phyloP scores from a whole-genome alignment of 805 yeast genomes.

The Saturnispora serradocipensis region DNA sequence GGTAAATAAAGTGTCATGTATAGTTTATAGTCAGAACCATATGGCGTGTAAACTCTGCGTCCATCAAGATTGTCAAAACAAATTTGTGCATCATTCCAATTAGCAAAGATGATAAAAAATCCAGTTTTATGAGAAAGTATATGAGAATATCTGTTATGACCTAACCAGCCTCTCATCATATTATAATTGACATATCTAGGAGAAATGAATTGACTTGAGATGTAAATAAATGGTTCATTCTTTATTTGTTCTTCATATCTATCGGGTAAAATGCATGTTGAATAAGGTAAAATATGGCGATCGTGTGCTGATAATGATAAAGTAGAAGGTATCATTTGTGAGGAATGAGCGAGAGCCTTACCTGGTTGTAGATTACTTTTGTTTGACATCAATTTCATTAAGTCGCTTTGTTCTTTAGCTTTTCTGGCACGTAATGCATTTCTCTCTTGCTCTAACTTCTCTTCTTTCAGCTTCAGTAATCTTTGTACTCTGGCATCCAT shows the following conservation, averaged over 20 bases:
- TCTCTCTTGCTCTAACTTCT: conserved; percentile 14
- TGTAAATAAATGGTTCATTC: conserved; percentile 49
- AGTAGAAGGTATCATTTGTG: background rate
- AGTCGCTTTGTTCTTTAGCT: background rate
- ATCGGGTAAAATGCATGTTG: conserved; percentile 32
- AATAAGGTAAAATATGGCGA: conserved; percentile 23
- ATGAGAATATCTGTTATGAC: conserved; percentile 55
- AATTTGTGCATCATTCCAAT: conserved; percentile 44
- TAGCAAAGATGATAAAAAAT: conserved; percentile 61
- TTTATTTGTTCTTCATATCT: conserved; percentile 42
- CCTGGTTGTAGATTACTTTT: background rate
- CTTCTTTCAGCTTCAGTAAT: conserved; percentile 28
- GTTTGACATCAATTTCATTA: background rate
- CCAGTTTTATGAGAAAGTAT: conserved; percentile 58
- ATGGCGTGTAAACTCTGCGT: conserved; percentile 27
- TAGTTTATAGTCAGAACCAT: conserved; percentile 32
- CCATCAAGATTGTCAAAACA: conserved; percentile 60
- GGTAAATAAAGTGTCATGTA: conserved; percentile 53
- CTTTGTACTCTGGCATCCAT: conserved; percentile 30
- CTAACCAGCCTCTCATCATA: conserved; percentile 51
- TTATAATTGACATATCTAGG: conserved; percentile 38
- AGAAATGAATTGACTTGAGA: conserved; percentile 42
- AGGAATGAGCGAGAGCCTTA: background rate
- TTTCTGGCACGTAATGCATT: conserved; percentile 13
- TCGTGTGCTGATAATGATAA: conserved; percentile 23